phyloP scores from a whole-genome alignment of 805 yeast genomes.

The Yarrowia osloensis region DNA sequence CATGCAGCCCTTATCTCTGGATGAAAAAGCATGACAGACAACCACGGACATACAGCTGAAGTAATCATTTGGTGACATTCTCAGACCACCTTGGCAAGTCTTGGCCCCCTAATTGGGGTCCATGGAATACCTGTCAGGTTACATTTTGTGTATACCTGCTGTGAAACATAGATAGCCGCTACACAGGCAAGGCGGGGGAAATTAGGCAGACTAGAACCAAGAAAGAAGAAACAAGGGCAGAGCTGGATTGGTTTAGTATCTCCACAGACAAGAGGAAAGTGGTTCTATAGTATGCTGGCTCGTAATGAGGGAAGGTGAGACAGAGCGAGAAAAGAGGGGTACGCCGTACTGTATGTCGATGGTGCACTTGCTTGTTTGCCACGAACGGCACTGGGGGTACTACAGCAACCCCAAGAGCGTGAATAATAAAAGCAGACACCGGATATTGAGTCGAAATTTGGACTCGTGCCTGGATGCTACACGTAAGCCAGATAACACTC shows the following conservation, averaged over 20 bases:
- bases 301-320: neutral
- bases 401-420: neutral
- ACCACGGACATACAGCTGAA: no score
- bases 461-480: neutral
- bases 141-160: neutral
- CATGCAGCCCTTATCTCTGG: conserved; percentile 10
- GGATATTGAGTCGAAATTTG: neutral
- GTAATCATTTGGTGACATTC: neutral
- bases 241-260: neutral
- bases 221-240: neutral
- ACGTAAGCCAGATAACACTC: neutral
- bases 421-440: neutral
- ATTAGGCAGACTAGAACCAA: neutral
- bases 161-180: neutral
- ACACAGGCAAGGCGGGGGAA: neutral
- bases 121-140: neutral
- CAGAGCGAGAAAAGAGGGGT: neutral
- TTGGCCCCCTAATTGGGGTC: neutral
- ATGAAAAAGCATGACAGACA: neutral
- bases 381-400: neutral
- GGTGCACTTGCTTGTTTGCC: neutral
- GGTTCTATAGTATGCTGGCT: neutral
- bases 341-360: neutral
- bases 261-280: neutral
- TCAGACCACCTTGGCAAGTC: neutral